Percentiles rank a stretch among this genome's conserved stretches.
Evolutionary conservation across 371 early-diverging fungal genomes (phyloP).

Genomic region (Paraphysoderma sedebokerense): DNA sequence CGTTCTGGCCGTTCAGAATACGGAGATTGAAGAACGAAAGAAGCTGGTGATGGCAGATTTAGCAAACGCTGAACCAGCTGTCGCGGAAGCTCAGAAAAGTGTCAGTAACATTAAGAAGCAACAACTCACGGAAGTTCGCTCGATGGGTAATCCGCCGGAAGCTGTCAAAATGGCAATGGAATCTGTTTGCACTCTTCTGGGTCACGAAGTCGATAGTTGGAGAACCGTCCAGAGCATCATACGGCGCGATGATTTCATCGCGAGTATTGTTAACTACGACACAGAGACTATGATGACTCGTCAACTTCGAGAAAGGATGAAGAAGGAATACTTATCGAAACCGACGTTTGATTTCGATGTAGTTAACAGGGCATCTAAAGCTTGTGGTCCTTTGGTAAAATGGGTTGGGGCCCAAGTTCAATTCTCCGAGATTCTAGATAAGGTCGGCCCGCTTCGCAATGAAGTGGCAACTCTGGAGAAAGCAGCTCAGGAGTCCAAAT

Average conservation of each 20-base stretch:
- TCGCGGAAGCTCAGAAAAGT: conserved; percentile 85
- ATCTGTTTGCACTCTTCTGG: conserved; percentile 87
- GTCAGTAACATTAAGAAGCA: conserved; percentile 90
- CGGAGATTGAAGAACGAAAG: conserved; percentile 62
- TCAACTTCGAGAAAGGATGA: conserved; percentile 58
- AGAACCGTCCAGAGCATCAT: conserved; percentile 77
- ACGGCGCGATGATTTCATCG: conserved; percentile 93
- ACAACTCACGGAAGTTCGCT: conserved; percentile 93
- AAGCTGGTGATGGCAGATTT: conserved; percentile 73
- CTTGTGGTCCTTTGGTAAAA: conserved; percentile 93
- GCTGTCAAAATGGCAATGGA: conserved; percentile 96
- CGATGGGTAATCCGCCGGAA: conserved; percentile 95
- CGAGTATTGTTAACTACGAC: conserved; percentile 87
- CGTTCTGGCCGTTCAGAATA: conserved; percentile 57
- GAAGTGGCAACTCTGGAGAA: conserved; percentile 75
- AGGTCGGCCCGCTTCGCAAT: conserved; percentile 85
- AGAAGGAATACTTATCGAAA: conserved; percentile 43
- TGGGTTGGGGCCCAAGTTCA: conserved; percentile 96
- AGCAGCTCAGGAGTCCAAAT: conserved; percentile 55
- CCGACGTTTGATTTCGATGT: conserved; percentile 82
- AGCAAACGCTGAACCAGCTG: conserved; percentile 91
- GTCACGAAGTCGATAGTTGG: conserved; percentile 70
- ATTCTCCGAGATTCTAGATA: conserved; percentile 78
- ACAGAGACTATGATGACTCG: conserved; percentile 62
- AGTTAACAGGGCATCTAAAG: conserved; percentile 94